These are phyloP conservation scores for Sambucus nigra DNA, from an alignment of 129 eudicot species.

Conservation along the genomic window DNA sequence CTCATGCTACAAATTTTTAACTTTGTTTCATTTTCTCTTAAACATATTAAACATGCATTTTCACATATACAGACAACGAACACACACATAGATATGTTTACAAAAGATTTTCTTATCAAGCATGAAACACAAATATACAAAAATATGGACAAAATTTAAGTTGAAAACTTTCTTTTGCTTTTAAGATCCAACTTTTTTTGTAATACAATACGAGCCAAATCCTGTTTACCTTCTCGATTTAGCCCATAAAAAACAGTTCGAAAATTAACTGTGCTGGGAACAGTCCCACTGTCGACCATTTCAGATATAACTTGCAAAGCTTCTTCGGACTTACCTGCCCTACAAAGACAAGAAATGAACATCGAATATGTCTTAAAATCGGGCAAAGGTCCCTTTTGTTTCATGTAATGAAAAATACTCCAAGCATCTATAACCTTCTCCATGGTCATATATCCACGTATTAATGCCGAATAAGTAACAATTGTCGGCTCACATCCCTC, in stretches of 20 bases:
- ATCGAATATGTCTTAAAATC: constrained; percentile 77
- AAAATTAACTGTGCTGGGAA: constrained; percentile 78
- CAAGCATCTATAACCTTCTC: constrained; percentile 50
- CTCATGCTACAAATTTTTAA: no score
- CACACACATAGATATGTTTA: no score
- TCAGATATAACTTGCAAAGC: no score
- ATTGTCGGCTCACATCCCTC: constrained; percentile 55
- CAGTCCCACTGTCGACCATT: constrained; percentile 48
- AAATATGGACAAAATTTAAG: no score
- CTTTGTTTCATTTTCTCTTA: no score
- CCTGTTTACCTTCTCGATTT: constrained; percentile 79
- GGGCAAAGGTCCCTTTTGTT: constrained; percentile 58
- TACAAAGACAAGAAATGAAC: constrained; percentile 62
- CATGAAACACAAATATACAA: no score
- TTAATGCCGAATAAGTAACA: constrained; percentile 57
- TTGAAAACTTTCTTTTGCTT: constrained; percentile 35
- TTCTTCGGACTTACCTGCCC: constrained; percentile 59
- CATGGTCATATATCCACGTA: constrained; percentile 54
- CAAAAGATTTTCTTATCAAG: no score
- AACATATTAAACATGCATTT: no score
- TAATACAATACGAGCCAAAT: constrained; percentile 45
- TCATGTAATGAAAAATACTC: constrained; percentile 42
- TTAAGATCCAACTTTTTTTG: constrained; percentile 40
- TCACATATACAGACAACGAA: no score
- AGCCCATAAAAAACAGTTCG: constrained; percentile 53